A percentile compares a stretch with the other conserved stretches of the same genome.
These are phyloP conservation scores for Solanum piurae DNA, from an alignment of 257 asterid genomes.

Conservation along the genomic window DNA sequence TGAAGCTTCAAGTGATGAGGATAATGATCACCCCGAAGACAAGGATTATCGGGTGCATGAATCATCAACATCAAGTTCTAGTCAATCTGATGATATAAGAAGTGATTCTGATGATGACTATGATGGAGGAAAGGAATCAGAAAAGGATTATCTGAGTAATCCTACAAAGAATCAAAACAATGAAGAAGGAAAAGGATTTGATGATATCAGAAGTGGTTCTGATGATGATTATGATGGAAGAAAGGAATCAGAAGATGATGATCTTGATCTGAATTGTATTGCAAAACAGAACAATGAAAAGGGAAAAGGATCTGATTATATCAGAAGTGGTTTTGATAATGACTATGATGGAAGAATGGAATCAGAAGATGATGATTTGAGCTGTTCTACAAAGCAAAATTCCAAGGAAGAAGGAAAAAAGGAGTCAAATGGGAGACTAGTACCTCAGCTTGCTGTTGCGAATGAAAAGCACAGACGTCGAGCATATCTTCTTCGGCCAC, in stretches of 20 bases:
- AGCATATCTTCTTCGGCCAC: slow-evolving; percentile 4
- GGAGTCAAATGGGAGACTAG: neutral
- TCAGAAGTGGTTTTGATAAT: neutral
- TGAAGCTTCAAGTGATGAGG: slow-evolving; percentile 9
- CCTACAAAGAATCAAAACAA: neutral
- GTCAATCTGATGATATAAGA: neutral
- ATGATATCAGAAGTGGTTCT: neutral
- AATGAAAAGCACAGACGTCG: neutral
- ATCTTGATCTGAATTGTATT: neutral
- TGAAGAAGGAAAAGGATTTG: neutral
- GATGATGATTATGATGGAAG: neutral
- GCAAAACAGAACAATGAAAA: neutral
- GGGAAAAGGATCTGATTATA: neutral
- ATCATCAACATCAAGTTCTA: neutral
- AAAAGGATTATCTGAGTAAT: neutral
- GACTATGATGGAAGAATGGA: neutral
- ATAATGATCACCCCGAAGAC: slow-evolving; percentile 3
- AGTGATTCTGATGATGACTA: neutral
- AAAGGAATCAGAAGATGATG: neutral
- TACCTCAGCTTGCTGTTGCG: neutral
- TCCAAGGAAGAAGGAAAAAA: neutral
- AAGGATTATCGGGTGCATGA: neutral
- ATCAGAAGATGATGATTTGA: neutral
- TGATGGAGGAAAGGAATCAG: neutral
- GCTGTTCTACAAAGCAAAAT: neutral